phyloP scores from a whole-genome alignment of 2,329 filamentous ascomycete species.

The Talaromyces sp. region DNA sequence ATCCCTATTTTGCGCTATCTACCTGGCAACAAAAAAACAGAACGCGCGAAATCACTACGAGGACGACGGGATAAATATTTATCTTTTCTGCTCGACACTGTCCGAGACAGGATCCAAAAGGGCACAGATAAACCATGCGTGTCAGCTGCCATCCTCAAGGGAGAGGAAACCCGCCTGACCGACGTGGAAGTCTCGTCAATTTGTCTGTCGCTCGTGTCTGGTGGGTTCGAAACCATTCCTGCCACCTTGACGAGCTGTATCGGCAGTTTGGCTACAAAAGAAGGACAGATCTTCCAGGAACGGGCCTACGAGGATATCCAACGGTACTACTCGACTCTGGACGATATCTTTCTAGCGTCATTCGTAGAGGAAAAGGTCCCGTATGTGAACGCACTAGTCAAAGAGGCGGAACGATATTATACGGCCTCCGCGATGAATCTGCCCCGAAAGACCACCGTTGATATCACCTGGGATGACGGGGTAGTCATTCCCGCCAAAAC shows the following conservation, averaged over 20 bases:
- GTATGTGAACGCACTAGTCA: constrained; percentile 67
- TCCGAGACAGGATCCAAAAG: constrained; percentile 53
- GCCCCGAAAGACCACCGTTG: constrained; percentile 61
- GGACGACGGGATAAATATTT: constrained; percentile 62
- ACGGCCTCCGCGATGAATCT: constrained; percentile 68
- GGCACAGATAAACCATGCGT: constrained; percentile 61
- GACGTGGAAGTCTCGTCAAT: constrained; percentile 68
- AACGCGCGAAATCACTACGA: constrained; percentile 57
- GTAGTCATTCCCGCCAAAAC: constrained; percentile 64
- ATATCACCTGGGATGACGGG: constrained; percentile 58
- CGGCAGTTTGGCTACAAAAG: neutral
- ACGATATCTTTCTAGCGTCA: constrained; percentile 53
- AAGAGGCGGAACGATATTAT: constrained; percentile 69
- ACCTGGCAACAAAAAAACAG: constrained; percentile 51
- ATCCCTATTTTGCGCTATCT: constrained; percentile 62
- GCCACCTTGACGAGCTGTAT: constrained; percentile 55
- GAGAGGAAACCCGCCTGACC: constrained; percentile 59
- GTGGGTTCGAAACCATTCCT: constrained; percentile 70
- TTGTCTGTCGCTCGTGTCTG: constrained; percentile 69
- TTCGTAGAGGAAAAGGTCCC: constrained; percentile 64
- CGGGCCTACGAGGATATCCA: constrained; percentile 63
- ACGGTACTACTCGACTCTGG: constrained; percentile 52
- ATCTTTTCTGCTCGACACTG: constrained; percentile 48
- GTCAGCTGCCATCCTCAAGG: constrained; percentile 60
- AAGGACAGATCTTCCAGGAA: constrained; percentile 42